phyloP scores from a whole-genome alignment of 129 eudicot species.

The Saposhnikovia divaricata region DNA sequence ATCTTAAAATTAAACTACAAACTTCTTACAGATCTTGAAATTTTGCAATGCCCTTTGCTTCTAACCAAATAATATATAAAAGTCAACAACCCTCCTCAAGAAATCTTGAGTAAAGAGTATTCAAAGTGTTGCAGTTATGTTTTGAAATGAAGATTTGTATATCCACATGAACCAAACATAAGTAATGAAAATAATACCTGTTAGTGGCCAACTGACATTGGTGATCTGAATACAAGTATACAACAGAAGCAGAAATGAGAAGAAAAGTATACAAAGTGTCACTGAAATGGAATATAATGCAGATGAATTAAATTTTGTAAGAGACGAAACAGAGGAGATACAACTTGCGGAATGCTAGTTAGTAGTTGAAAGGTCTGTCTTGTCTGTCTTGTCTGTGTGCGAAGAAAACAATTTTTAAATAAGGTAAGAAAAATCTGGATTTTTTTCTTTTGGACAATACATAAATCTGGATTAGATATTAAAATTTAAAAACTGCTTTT shows the following conservation, averaged over 20 bases:
- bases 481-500: too few species aligned
- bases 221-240: background rate
- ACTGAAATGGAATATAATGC: background rate
- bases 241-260: background rate
- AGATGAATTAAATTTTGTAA: background rate
- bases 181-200: background rate
- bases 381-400: background rate
- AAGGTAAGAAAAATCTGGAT: too few species aligned
- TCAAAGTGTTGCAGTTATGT: background rate
- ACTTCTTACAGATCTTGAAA: background rate
- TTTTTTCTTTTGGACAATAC: too few species aligned
- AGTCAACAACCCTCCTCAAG: conserved; percentile 1
- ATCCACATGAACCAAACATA: background rate
- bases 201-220: background rate
- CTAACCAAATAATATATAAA: background rate
- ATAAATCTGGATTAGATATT: too few species aligned
- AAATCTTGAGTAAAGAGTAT: background rate
- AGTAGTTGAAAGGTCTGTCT: background rate
- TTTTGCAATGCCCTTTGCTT: background rate
- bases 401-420: too few species aligned
- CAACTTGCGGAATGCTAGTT: background rate
- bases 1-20: background rate
- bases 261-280: background rate
- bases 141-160: background rate
- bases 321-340: background rate